phyloP scores from a whole-genome alignment of 2,329 filamentous ascomycete genomes.

The Phaeoacremonium minimum region DNA sequence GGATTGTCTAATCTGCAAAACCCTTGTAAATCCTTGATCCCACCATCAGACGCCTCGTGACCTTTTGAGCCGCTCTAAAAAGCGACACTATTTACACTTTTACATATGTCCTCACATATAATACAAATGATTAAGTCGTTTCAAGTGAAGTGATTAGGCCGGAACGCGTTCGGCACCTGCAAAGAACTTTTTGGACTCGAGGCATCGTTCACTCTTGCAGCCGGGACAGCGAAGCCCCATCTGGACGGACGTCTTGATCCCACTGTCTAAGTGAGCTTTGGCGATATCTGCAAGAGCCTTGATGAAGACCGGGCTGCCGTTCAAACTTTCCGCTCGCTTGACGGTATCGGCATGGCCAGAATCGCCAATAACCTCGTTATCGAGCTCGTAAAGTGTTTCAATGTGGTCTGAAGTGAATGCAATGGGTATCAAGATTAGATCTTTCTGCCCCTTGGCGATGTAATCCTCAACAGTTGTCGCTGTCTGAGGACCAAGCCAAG shows the following conservation, averaged over 20 bases:
- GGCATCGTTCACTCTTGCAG: constrained; percentile 84
- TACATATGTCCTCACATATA: no score
- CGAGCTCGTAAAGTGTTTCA: constrained; percentile 91
- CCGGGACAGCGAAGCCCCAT: constrained; percentile 90
- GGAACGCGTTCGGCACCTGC: constrained; percentile 20
- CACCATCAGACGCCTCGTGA: no score
- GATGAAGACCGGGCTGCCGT: constrained; percentile 89
- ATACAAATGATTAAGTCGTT: no score
- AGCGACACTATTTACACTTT: no score
- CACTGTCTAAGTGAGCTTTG: constrained; percentile 69
- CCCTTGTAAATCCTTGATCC: no score
- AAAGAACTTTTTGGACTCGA: constrained; percentile 71
- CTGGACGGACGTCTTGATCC: constrained; percentile 67
- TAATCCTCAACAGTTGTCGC: constrained; percentile 83
- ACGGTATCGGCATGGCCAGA: constrained; percentile 72
- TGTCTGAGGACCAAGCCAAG: constrained; percentile 95
- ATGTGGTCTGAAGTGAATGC: constrained; percentile 99
- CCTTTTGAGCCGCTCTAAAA: no score
- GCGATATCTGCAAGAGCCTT: constrained; percentile 84
- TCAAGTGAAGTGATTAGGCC: no score
- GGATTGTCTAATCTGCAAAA: no score
- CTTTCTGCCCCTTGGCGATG: constrained; percentile 84
- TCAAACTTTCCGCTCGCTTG: constrained; percentile 87
- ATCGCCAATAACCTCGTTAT: constrained; percentile 91
- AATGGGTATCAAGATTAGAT: constrained; percentile 88